These are phyloP conservation scores for Ceratocystis cubensis DNA, from an alignment of 2,329 filamentous ascomycete genomes.

Conservation along the genomic window DNA sequence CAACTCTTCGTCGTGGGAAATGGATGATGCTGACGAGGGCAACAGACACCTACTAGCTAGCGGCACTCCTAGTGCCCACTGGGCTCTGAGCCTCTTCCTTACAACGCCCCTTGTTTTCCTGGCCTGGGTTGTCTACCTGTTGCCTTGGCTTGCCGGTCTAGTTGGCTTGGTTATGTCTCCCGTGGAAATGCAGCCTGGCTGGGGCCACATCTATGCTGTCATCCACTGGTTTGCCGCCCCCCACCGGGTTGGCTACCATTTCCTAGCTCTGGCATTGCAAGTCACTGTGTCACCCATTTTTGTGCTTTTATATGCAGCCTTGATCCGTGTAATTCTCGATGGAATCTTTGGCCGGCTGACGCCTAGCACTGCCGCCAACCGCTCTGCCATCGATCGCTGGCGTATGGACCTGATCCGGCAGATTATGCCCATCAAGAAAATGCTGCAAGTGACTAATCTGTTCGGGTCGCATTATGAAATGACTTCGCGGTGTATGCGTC, in stretches of 20 bases:
- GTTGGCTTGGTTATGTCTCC: slow-evolving; percentile 34
- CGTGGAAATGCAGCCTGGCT: slow-evolving; percentile 28
- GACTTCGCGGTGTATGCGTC: slow-evolving; percentile 38
- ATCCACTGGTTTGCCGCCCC: slow-evolving; percentile 39
- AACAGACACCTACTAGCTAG: slow-evolving; percentile 35
- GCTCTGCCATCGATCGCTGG: slow-evolving; percentile 33
- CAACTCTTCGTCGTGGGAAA: slow-evolving; percentile 47
- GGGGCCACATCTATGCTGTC: slow-evolving; percentile 29
- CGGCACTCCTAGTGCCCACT: slow-evolving; percentile 34
- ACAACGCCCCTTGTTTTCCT: slow-evolving; percentile 32
- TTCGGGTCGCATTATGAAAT: slow-evolving; percentile 45
- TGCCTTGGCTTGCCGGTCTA: slow-evolving; percentile 36
- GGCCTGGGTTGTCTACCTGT: slow-evolving; percentile 32
- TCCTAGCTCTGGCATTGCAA: slow-evolving; percentile 35
- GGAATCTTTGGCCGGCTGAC: slow-evolving; percentile 31
- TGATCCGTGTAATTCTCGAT: slow-evolving; percentile 33
- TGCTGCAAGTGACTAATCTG: slow-evolving; percentile 38
- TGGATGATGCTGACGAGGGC: slow-evolving; percentile 34
- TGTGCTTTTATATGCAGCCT: slow-evolving; percentile 32
- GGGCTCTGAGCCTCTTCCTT: slow-evolving; percentile 32
- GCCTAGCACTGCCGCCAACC: slow-evolving; percentile 25
- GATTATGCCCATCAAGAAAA: slow-evolving; percentile 33
- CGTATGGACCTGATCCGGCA: slow-evolving; percentile 34
- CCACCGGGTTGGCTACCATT: slow-evolving; percentile 38
- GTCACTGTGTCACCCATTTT: slow-evolving; percentile 33